Evolutionary conservation across 2,329 filamentous ascomycete genomes (phyloP).

Genomic region (Xylaria polymorpha): DNA sequence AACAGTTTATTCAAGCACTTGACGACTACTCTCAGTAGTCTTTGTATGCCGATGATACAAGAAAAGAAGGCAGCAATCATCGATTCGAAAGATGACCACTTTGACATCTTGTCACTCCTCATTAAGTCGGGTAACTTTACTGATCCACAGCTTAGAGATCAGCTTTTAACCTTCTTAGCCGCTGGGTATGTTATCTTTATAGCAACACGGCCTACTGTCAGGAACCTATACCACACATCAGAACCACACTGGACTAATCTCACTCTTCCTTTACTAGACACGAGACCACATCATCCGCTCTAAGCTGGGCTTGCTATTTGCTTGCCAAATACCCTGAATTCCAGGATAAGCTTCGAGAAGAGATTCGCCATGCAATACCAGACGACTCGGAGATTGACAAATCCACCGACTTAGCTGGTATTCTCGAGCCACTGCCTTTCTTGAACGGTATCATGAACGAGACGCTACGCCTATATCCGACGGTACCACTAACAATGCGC

Average conservation of each 20-base stretch:
- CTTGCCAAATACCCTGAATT: slow-evolving; percentile 68
- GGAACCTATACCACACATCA: slow-evolving; percentile 49
- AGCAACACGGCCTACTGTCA: slow-evolving; percentile 49
- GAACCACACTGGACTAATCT: slow-evolving; percentile 55
- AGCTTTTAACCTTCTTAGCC: slow-evolving; percentile 66
- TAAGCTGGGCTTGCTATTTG: slow-evolving; percentile 72
- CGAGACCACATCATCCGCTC: slow-evolving; percentile 72
- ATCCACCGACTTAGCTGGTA: slow-evolving; percentile 52
- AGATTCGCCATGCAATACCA: slow-evolving; percentile 65
- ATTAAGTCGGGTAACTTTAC: slow-evolving; percentile 65
- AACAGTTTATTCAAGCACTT: slow-evolving; percentile 55
- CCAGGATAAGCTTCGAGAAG: slow-evolving; percentile 69
- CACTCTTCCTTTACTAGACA: slow-evolving; percentile 54
- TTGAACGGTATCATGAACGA: slow-evolving; percentile 78
- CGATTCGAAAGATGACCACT: slow-evolving; percentile 56
- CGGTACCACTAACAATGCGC: slow-evolving; percentile 73
- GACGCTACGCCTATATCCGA: slow-evolving; percentile 60
- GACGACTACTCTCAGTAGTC: slow-evolving; percentile 52
- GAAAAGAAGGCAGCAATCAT: slow-evolving; percentile 61
- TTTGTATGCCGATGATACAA: slow-evolving; percentile 59
- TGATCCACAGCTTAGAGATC: slow-evolving; percentile 63
- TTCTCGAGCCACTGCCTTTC: slow-evolving; percentile 73
- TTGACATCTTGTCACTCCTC: slow-evolving; percentile 72
- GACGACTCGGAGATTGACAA: slow-evolving; percentile 48
- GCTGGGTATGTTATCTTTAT: slow-evolving; percentile 57